Conservation (phyloP, 2,329 filamentous ascomycete genomes). For the Colletotrichum trifolii region DNA sequence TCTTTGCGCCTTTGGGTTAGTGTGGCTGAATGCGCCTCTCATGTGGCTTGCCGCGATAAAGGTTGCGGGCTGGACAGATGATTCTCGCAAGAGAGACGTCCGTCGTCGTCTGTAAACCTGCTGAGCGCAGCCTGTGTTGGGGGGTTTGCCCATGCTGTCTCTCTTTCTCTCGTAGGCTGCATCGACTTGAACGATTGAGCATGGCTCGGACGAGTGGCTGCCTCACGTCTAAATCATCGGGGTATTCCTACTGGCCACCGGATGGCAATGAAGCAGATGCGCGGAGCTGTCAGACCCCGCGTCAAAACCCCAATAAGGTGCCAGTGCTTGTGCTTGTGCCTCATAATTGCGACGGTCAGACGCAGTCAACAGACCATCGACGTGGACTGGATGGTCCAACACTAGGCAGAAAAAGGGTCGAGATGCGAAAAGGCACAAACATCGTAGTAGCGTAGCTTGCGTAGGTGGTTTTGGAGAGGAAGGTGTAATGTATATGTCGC, state of each 20-base stretch:
- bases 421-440: constrained; percentile 13
- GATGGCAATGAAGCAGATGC: no score
- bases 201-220: no score
- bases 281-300: neutral
- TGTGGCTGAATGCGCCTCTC: constrained; percentile 15
- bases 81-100: neutral
- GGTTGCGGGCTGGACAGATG: neutral
- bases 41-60: constrained; percentile 16
- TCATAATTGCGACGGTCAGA: neutral
- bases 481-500: neutral
- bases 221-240: no score
- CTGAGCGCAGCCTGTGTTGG: no score
- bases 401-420: constrained; percentile 21
- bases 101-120: neutral
- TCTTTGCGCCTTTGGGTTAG: constrained; percentile 8
- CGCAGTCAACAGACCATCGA: neutral
- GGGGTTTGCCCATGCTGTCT: no score
- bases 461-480: no score
- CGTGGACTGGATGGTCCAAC: neutral
- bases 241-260: no score
- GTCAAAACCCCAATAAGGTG: no score
- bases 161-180: no score
- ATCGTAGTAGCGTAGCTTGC: neutral
- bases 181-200: no score
- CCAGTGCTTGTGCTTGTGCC: no score